phyloP scores from a whole-genome alignment of 2,329 filamentous ascomycete genomes.

The Aspergillus piperis region DNA sequence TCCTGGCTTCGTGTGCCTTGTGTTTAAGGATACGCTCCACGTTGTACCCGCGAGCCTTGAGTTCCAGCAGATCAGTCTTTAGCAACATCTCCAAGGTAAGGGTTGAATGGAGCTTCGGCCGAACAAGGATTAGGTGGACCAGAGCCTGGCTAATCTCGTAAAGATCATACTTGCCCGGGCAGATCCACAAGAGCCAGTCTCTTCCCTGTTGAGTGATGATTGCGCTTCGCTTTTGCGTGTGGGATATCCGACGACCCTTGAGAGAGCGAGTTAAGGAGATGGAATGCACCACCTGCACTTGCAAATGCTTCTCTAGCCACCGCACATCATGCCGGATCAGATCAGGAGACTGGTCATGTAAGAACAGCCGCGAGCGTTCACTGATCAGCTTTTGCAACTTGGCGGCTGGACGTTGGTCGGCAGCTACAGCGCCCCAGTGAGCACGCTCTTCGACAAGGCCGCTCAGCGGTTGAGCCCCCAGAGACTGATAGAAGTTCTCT shows the following conservation, averaged over 20 bases:
- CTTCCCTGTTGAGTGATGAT: conserved; percentile 61
- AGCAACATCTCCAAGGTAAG: conserved; percentile 90
- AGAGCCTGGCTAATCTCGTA: conserved; percentile 91
- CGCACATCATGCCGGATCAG: conserved; percentile 81
- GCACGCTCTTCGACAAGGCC: conserved; percentile 76
- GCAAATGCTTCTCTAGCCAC: conserved; percentile 86
- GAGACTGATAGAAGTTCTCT: conserved; percentile 78
- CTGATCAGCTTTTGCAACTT: conserved; percentile 77
- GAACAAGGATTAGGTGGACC: conserved; percentile 74
- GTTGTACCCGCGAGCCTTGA: conserved; percentile 90
- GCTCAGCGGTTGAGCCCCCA: conserved; percentile 77
- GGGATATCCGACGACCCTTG: conserved; percentile 66
- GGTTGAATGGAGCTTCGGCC: conserved; percentile 84
- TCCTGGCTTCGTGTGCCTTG: conserved; percentile 81
- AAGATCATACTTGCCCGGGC: conserved; percentile 71
- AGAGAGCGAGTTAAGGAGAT: conserved; percentile 78
- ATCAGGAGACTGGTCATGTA: conserved; percentile 78
- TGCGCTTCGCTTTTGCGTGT: conserved; percentile 74
- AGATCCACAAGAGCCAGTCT: conserved; percentile 73
- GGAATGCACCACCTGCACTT: conserved; percentile 73
- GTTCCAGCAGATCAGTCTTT: conserved; percentile 76
- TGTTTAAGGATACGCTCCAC: conserved; percentile 89
- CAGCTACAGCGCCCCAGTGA: conserved; percentile 65
- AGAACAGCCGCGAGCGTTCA: conserved; percentile 84
- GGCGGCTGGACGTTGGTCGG: conserved; percentile 68